These are phyloP conservation scores for Saprolegnia parasitica DNA, from an alignment of 352 stramenopile species.

Conservation along the genomic window DNA sequence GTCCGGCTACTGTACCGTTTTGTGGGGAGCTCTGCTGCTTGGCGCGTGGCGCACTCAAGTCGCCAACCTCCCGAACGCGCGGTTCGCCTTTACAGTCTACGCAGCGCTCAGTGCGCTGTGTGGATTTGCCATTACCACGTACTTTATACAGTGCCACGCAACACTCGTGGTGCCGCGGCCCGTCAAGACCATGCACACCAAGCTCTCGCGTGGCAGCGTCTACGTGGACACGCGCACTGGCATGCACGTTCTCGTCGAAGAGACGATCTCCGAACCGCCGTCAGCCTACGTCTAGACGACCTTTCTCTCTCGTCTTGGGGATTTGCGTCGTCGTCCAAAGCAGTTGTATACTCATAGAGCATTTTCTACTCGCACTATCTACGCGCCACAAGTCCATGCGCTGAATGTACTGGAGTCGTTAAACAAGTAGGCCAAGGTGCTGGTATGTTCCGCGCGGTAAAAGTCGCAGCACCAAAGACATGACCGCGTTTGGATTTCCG, in stretches of 20 bases:
- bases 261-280: not conserved
- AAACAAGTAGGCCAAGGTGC: too few species aligned
- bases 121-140: not conserved
- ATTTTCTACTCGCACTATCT: too few species aligned
- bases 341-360: too few species aligned
- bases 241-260: conserved; percentile 19
- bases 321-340: too few species aligned
- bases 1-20: not conserved
- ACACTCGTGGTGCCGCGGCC: not conserved
- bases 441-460: too few species aligned
- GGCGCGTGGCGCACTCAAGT: conserved; percentile 17
- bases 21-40: conserved; percentile 8
- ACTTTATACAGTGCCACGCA: not conserved
- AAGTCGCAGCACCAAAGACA: too few species aligned
- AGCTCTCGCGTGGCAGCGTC: conserved; percentile 11
- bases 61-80: not conserved
- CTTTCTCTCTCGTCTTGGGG: too few species aligned
- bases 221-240: conserved; percentile 20
- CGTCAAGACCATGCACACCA: not conserved
- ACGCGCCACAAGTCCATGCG: too few species aligned
- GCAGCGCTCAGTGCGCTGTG: not conserved
- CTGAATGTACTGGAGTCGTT: too few species aligned
- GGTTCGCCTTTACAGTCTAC: conserved; percentile 9
- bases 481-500: too few species aligned
- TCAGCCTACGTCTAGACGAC: too few species aligned